Evolutionary conservation across 805 yeast species (phyloP), one percentile per base, ranked within the genome.

Genomic region (Myxozyma neotropica): DNA sequence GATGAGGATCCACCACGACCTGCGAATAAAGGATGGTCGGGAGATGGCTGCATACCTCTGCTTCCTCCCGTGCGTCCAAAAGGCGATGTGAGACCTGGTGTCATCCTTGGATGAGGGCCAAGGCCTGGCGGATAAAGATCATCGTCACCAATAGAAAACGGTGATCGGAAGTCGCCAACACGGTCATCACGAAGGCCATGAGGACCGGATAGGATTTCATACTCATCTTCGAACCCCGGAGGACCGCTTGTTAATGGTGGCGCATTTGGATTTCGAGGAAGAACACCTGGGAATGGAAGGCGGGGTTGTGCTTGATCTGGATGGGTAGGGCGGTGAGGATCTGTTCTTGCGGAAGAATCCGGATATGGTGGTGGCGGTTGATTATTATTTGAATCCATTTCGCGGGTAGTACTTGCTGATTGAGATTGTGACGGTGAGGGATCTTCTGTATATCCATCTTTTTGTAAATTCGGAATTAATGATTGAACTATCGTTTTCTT

Each of bases 171-270:
- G 4, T 43, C 39, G 6, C 42, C 50, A 4, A 59, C 44, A 38
- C n/a, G 23, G 12, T 8, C 40, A 7, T 21, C 33, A 13, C 43
- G 31, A 2, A 23, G 15, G 6, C 61, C 53, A 43, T 64, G 44
- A 21, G 59, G 57, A 12, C 59, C 52, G 19, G 38, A 47, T 29
- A 58, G 51, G 45, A 74, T 61, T 47, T 73, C 72, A 54, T 71
- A 71, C 57, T 76, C 79, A 64, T 80, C 81, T 43, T 80, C 83
- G 63, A 80, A 76, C 5, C 75, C 78, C 1, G 79, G 79, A 5
- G 75, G 75, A 1, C 67, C 68, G 3, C 69, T 68, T 2, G 72
- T 64, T 19, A 56, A 48, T 26, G 70, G 58, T 4, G 65, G 58
- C 13, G 66, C 55, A 35, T 27, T 40, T 4, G 61, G 58, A 23